A percentile compares a stretch with the other conserved stretches of the same genome.
These are phyloP conservation scores for Fusarium sp. DNA, from an alignment of 2,329 filamentous ascomycete species.

Conservation along the genomic window DNA sequence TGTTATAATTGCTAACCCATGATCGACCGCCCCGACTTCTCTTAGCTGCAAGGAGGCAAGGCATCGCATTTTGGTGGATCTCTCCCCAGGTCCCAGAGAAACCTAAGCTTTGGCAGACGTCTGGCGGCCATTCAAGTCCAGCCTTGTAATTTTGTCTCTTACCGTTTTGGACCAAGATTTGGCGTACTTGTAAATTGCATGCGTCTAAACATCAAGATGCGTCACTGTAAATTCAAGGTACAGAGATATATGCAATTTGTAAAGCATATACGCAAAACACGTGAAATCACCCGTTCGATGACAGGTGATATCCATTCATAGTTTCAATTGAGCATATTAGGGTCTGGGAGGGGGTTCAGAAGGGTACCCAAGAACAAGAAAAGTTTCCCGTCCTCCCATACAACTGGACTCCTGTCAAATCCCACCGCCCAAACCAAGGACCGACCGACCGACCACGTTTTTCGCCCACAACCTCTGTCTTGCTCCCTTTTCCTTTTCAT, in stretches of 20 bases:
- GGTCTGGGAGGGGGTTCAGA: conserved; percentile 15
- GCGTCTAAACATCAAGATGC: conserved; percentile 29
- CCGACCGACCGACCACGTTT: conserved; percentile 43
- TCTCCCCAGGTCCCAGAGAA: conserved; percentile 34
- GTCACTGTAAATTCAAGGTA: conserved; percentile 18
- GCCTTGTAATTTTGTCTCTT: conserved; percentile 39
- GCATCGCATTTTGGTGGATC: conserved; percentile 35
- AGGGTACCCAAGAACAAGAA: conserved; percentile 18
- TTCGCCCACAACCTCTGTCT: conserved; percentile 38
- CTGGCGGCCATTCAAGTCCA: conserved; percentile 14
- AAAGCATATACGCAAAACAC: background rate
- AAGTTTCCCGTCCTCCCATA: conserved; percentile 37
- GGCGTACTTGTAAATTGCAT: conserved; percentile 37
- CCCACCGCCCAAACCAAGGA: conserved; percentile 40
- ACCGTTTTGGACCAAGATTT: conserved; percentile 36
- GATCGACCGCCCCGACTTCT: conserved; percentile 35
- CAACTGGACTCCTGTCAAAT: conserved; percentile 12
- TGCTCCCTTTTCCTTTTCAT: conserved; percentile 29
- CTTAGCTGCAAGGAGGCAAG: conserved; percentile 38
- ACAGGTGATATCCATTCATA: background rate
- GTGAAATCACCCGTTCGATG: background rate
- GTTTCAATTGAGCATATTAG: conserved; percentile 9
- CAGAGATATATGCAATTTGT: background rate
- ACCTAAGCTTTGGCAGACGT: conserved; percentile 35
- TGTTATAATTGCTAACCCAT: conserved; percentile 17